These are phyloP conservation scores for Hondaea fermentalgiana DNA, from an alignment of 108 stramenopile genomes.

Conservation along the genomic window DNA sequence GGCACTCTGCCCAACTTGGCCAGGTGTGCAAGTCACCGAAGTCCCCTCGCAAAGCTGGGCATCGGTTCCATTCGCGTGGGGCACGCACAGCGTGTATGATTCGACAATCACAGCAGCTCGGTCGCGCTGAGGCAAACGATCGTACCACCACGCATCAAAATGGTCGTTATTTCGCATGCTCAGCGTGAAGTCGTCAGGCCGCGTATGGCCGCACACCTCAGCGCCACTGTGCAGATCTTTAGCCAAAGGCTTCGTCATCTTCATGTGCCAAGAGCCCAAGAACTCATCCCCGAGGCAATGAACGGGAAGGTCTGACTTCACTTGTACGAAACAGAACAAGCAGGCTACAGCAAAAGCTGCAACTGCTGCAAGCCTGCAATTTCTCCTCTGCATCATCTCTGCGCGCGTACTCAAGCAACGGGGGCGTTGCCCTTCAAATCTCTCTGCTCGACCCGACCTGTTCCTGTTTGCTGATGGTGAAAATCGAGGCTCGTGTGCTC, in stretches of 20 bases:
- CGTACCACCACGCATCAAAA: background rate
- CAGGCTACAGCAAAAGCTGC: no score
- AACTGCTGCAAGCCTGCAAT: no score
- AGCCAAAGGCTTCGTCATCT: background rate
- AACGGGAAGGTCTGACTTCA: background rate
- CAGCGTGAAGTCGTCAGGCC: background rate
- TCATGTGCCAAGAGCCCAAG: background rate
- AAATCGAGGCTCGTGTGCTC: no score
- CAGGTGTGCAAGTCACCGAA: background rate
- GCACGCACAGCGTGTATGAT: background rate
- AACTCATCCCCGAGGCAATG: conserved; percentile 14
- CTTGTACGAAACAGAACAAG: no score
- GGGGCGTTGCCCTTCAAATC: no score
- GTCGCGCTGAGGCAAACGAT: background rate
- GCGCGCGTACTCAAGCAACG: no score
- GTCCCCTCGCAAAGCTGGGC: background rate
- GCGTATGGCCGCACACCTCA: background rate
- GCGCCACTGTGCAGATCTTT: background rate
- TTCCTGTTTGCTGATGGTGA: no score
- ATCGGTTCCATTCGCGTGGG: background rate
- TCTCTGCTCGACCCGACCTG: no score
- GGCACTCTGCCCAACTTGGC: background rate
- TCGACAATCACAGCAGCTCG: background rate
- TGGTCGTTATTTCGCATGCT: background rate
- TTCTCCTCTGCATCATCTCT: no score